phyloP scores from a whole-genome alignment of 2,329 filamentous ascomycete genomes.

The Stemphylium vesicarium region DNA sequence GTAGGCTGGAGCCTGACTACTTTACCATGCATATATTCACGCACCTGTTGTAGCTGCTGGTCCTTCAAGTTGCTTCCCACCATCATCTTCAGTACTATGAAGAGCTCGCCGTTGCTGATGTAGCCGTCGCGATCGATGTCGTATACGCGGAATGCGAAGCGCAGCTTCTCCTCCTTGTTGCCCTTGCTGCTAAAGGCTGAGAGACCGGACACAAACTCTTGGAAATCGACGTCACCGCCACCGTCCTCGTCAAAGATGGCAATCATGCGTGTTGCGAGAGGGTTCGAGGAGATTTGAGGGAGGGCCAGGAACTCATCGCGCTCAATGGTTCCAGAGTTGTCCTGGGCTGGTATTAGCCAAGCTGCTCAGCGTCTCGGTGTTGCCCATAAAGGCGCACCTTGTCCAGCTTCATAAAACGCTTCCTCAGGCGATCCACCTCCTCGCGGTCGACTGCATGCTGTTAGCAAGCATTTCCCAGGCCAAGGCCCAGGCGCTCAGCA shows the following conservation, averaged over 20 bases:
- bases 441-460: constrained; percentile 81
- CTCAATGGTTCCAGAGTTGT: constrained; percentile 97
- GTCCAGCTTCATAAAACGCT: constrained; percentile 99
- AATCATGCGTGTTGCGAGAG: constrained; percentile 97
- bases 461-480: constrained; percentile 40
- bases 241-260: constrained; percentile 99
- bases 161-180: constrained; percentile 98
- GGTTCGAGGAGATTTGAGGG: constrained; percentile 97
- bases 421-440: constrained; percentile 92
- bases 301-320: constrained; percentile 97
- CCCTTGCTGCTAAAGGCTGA: constrained; percentile 97
- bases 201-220: constrained; percentile 95
- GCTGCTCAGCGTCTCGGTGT: neutral
- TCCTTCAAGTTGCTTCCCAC: constrained; percentile 99
- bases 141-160: constrained; percentile 98
- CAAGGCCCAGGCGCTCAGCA: constrained; percentile 27
- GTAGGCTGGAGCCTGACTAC: neutral
- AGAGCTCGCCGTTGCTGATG: constrained; percentile 98
- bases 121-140: constrained; percentile 98
- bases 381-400: constrained; percentile 67
- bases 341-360: constrained; percentile 59
- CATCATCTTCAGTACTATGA: constrained; percentile 99
- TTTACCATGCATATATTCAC: neutral
- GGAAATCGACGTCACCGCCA: constrained; percentile 96
- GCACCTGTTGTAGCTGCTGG: constrained; percentile 87